These are phyloP conservation scores for Dioszegia crocea DNA, from an alignment of 768 basidiomycete species.

Conservation along the genomic window DNA sequence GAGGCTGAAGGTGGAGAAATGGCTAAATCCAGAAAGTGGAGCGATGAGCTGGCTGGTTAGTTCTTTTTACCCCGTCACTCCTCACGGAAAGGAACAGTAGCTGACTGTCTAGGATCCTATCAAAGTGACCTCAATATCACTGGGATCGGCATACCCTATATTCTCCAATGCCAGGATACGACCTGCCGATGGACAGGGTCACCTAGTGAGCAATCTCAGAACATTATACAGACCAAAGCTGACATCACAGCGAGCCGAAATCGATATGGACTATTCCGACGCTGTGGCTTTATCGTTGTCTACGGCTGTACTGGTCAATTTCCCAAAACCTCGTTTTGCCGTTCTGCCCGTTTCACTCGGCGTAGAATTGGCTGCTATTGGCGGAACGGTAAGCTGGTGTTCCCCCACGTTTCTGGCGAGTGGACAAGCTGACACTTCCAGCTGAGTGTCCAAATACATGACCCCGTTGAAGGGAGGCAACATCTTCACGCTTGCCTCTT, in stretches of 20 bases:
- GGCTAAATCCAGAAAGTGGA: constrained; percentile 73
- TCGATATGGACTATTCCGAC: constrained; percentile 80
- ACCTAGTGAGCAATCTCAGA: constrained; percentile 39
- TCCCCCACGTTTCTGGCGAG: not conserved
- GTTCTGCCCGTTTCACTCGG: constrained; percentile 65
- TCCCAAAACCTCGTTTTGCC: constrained; percentile 53
- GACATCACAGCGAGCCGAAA: constrained; percentile 63
- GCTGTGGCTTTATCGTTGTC: constrained; percentile 62
- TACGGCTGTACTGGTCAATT: constrained; percentile 52
- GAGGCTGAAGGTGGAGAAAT: constrained; percentile 70
- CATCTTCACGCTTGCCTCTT: constrained; percentile 72
- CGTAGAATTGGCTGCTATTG: constrained; percentile 77
- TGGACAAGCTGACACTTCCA: constrained; percentile 11
- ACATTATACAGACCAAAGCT: not conserved
- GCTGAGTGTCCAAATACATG: constrained; percentile 45
- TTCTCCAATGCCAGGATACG: constrained; percentile 66
- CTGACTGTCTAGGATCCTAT: constrained; percentile 66
- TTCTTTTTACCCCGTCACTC: not conserved
- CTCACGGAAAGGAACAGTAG: constrained; percentile 60
- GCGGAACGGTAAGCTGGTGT: constrained; percentile 59
- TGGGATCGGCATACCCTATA: constrained; percentile 74
- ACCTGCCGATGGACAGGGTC: constrained; percentile 51
- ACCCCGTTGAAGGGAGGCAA: constrained; percentile 52
- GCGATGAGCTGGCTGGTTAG: constrained; percentile 52
- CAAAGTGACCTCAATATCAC: constrained; percentile 74